Conservation (phyloP, 768 basidiomycete genomes). For the Podaxis pistillaris region DNA sequence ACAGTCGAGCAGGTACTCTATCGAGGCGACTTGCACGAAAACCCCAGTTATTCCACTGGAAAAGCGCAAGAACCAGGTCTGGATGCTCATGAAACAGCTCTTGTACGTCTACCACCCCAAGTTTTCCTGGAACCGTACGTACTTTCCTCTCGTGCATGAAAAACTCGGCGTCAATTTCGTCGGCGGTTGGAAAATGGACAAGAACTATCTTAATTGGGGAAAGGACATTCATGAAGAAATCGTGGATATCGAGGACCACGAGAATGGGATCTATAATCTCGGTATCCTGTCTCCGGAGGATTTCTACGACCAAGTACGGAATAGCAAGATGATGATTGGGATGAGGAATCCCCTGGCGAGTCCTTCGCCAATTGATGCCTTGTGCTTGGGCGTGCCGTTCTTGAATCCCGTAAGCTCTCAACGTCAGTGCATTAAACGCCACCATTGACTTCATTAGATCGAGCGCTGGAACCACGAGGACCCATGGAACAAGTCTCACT, state of each 20-base stretch:
- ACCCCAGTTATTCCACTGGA: constrained; percentile 24
- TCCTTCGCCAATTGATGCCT: constrained; percentile 31
- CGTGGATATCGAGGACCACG: constrained; percentile 23
- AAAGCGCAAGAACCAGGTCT: constrained; percentile 25
- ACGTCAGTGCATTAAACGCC: background rate
- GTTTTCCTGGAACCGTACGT: constrained; percentile 26
- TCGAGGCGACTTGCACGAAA: constrained; percentile 27
- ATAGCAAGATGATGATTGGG: constrained; percentile 29
- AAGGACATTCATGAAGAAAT: constrained; percentile 21
- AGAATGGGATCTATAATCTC: constrained; percentile 22
- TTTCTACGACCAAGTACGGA: constrained; percentile 24
- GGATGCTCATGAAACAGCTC: constrained; percentile 29
- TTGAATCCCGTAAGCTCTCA: constrained; percentile 30
- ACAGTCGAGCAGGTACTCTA: constrained; percentile 26
- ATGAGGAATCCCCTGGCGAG: constrained; percentile 27
- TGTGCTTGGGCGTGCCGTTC: constrained; percentile 36
- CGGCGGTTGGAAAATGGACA: constrained; percentile 24
- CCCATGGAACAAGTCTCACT: constrained; percentile 25
- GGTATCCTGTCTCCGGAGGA: constrained; percentile 17
- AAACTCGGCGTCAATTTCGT: constrained; percentile 22
- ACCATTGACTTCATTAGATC: constrained; percentile 15
- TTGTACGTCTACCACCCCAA: constrained; percentile 25
- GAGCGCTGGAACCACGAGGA: constrained; percentile 25
- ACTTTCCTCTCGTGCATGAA: constrained; percentile 20
- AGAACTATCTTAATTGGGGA: constrained; percentile 22